Evolutionary conservation across 2,329 filamentous ascomycete species (phyloP).

Genomic region (Cordyceps fumosorosea): DNA sequence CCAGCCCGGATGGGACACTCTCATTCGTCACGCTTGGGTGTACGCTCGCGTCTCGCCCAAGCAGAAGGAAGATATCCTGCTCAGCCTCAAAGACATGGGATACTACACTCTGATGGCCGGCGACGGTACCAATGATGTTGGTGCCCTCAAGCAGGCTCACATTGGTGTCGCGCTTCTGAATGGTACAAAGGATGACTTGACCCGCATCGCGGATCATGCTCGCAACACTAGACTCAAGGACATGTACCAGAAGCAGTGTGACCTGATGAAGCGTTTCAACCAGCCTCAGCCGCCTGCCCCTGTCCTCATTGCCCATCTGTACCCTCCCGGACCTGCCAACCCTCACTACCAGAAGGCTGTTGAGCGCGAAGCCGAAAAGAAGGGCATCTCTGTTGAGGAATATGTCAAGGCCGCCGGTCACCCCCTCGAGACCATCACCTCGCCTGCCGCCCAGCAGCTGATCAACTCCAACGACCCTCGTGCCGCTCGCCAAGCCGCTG

Average conservation of each 20-base stretch:
- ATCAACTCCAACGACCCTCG: constrained; percentile 32
- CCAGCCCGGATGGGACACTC: constrained; percentile 65
- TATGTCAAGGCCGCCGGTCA: constrained; percentile 48
- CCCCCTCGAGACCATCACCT: constrained; percentile 57
- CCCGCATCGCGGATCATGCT: constrained; percentile 85
- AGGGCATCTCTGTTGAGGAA: constrained; percentile 59
- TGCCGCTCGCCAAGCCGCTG: constrained; percentile 48
- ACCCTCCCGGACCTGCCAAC: constrained; percentile 82
- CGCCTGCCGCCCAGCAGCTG: constrained; percentile 56
- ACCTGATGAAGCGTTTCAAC: constrained; percentile 91
- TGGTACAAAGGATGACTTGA: constrained; percentile 84
- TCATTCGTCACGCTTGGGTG: constrained; percentile 90
- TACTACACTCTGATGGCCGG: constrained; percentile 99
- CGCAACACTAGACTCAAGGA: constrained; percentile 98
- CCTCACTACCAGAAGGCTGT: constrained; percentile 93
- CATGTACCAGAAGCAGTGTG: constrained; percentile 91
- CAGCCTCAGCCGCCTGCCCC: constrained; percentile 89
- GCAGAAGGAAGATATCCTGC: constrained; percentile 97
- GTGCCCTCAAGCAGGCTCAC: constrained; percentile 94
- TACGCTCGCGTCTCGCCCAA: constrained; percentile 97
- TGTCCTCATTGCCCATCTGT: constrained; percentile 86
- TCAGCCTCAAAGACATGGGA: constrained; percentile 90
- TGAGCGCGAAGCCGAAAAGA: constrained; percentile 74
- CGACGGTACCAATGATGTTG: constrained; percentile 97
- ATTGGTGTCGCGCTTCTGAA: constrained; percentile 95